These are phyloP conservation scores for Shiraia sp. DNA, from an alignment of 2,329 filamentous ascomycete genomes.

Conservation along the genomic window DNA sequence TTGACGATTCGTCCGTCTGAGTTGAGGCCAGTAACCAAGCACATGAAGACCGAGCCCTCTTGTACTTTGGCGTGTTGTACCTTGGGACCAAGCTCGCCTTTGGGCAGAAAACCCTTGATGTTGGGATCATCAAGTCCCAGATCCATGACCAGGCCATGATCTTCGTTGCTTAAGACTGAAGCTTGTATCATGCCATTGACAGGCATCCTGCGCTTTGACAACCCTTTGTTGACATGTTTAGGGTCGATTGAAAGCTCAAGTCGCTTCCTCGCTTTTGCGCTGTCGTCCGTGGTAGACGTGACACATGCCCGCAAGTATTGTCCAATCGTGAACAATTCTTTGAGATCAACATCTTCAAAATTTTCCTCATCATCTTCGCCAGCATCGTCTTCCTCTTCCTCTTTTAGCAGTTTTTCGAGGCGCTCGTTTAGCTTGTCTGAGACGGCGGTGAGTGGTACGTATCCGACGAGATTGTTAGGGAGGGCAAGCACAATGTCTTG, in stretches of 20 bases:
- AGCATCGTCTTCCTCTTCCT: slow-evolving; percentile 63
- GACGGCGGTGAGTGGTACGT: slow-evolving; percentile 88
- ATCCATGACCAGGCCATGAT: slow-evolving; percentile 94
- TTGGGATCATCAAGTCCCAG: slow-evolving; percentile 71
- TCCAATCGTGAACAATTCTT: slow-evolving; percentile 75
- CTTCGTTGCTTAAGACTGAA: slow-evolving; percentile 87
- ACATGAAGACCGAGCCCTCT: slow-evolving; percentile 83
- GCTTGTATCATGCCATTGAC: slow-evolving; percentile 81
- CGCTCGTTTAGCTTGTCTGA: slow-evolving; percentile 77
- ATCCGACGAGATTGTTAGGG: slow-evolving; percentile 90
- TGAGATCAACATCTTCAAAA: slow-evolving; percentile 68
- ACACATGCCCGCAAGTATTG: slow-evolving; percentile 89
- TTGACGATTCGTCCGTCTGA: slow-evolving; percentile 84
- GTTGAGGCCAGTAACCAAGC: slow-evolving; percentile 74
- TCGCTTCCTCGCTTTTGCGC: slow-evolving; percentile 71
- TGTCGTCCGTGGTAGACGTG: slow-evolving; percentile 72
- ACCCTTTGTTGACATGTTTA: slow-evolving; percentile 73
- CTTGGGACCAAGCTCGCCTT: slow-evolving; percentile 73
- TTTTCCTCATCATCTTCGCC: slow-evolving; percentile 54
- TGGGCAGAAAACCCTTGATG: slow-evolving; percentile 81
- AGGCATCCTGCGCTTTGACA: slow-evolving; percentile 74
- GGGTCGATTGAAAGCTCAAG: slow-evolving; percentile 89
- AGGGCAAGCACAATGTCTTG: slow-evolving; percentile 80
- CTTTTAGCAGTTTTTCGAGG: slow-evolving; percentile 69
- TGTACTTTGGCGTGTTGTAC: slow-evolving; percentile 71